phyloP scores from a whole-genome alignment of 169 alveolate species.

The Eimeria maxima region DNA sequence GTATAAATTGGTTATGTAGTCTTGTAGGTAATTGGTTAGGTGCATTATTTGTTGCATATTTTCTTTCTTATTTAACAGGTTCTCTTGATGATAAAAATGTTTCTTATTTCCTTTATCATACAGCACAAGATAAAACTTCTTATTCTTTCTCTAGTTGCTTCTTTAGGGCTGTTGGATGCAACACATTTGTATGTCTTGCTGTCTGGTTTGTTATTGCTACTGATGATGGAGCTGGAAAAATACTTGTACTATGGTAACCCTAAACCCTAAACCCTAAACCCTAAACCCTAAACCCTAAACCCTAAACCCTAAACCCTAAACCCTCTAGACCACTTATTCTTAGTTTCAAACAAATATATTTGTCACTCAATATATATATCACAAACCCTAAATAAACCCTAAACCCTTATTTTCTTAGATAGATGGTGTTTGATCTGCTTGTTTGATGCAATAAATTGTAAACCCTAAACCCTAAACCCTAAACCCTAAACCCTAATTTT shows the following conservation, averaged over 20 bases:
- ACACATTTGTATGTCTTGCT: conserved; percentile 79
- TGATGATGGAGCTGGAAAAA: conserved; percentile 77
- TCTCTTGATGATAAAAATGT: neutral
- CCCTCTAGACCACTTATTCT: too few relatives aligned
- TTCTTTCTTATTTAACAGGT: conserved; percentile 70
- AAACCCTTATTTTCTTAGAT: too few relatives aligned
- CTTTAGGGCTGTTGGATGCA: conserved; percentile 72
- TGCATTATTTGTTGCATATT: conserved; percentile 69
- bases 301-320: conserved; percentile 1
- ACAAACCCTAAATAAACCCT: too few relatives aligned
- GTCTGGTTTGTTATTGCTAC: conserved; percentile 80
- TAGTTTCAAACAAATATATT: too few relatives aligned
- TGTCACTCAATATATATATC: too few relatives aligned
- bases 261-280: conserved; percentile 16
- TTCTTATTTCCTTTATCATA: neutral
- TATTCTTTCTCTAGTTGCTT: conserved; percentile 44
- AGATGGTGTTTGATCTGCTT: too few relatives aligned
- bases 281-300: conserved; percentile 41
- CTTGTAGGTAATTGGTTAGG: conserved; percentile 75
- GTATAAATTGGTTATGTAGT: conserved; percentile 55
- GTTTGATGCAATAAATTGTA: too few relatives aligned
- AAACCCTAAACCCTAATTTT: neutral
- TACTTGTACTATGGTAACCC: conserved; percentile 58
- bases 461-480: too few relatives aligned
- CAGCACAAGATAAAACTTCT: conserved; percentile 20